Conservation (phyloP, 768 basidiomycete genomes). For the Trametes gibbosa region DNA sequence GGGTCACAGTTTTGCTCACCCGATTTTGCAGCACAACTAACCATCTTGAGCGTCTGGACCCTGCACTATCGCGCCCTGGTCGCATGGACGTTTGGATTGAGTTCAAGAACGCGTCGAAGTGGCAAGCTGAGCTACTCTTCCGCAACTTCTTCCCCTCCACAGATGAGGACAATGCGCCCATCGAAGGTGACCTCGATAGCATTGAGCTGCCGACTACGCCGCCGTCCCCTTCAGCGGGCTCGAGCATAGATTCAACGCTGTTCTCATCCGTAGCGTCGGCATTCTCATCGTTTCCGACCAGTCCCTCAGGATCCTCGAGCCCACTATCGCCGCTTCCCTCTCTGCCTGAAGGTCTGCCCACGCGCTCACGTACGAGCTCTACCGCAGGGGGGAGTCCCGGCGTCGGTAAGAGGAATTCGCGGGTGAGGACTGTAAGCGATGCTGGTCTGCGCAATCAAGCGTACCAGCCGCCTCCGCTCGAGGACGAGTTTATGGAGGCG, state of each 20-base stretch:
- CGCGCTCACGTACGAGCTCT: constrained; percentile 10
- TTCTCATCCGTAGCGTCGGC: constrained; percentile 48
- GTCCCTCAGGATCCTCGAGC: constrained; percentile 34
- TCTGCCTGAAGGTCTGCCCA: constrained; percentile 12
- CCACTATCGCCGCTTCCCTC: constrained; percentile 26
- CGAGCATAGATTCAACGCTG: constrained; percentile 46
- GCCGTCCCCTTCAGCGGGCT: constrained; percentile 35
- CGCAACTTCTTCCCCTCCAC: constrained; percentile 87
- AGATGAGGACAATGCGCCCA: constrained; percentile 43
- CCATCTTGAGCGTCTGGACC: constrained; percentile 87
- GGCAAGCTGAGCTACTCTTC: constrained; percentile 85
- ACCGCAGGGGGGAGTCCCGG: not conserved
- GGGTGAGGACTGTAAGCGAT: constrained; percentile 19
- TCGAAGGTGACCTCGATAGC: constrained; percentile 45
- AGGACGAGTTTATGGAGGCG: constrained; percentile 54
- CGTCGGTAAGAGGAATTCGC: constrained; percentile 4
- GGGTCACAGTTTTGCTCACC: constrained; percentile 1
- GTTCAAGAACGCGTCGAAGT: constrained; percentile 82
- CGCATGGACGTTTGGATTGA: constrained; percentile 93
- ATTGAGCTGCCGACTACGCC: constrained; percentile 42
- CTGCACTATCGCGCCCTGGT: constrained; percentile 88
- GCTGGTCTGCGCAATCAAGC: constrained; percentile 34
- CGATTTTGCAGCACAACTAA: constrained; percentile 66
- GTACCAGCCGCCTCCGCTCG: constrained; percentile 60
- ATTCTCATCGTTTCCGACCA: constrained; percentile 39